These are phyloP conservation scores for Phaeosphaeria sp. DNA, from an alignment of 2,329 filamentous ascomycete genomes.

Conservation along the genomic window DNA sequence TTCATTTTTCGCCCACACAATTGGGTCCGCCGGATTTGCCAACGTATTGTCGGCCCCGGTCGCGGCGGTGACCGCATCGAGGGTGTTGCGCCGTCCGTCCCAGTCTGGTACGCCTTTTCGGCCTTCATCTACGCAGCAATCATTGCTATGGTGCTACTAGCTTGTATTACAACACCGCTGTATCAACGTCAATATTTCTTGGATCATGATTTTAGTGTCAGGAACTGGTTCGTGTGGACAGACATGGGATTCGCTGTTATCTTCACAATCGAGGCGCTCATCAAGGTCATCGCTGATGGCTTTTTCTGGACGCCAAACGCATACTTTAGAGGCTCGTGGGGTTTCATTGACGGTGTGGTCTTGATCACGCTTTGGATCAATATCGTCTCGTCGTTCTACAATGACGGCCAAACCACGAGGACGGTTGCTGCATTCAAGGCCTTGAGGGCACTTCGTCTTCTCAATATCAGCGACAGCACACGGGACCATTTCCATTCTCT, in stretches of 20 bases:
- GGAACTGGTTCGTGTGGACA: slow-evolving; percentile 94
- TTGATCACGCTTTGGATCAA: slow-evolving; percentile 95
- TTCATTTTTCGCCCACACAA: slow-evolving; percentile 85
- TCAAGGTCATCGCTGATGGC: slow-evolving; percentile 95
- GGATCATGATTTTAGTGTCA: slow-evolving; percentile 63
- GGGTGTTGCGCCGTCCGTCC: slow-evolving; percentile 85
- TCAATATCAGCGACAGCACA: slow-evolving; percentile 96
- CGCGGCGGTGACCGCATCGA: slow-evolving; percentile 86
- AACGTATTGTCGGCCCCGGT: slow-evolving; percentile 88
- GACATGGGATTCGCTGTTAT: slow-evolving; percentile 88
- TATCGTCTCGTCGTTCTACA: slow-evolving; percentile 79
- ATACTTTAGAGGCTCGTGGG: slow-evolving; percentile 96
- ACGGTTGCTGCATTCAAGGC: slow-evolving; percentile 98
- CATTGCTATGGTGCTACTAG: slow-evolving; percentile 95
- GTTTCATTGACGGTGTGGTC: slow-evolving; percentile 91
- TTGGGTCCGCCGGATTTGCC: slow-evolving; percentile 80
- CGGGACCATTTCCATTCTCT: slow-evolving; percentile 96
- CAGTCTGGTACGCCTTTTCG: slow-evolving; percentile 91
- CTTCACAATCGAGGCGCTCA: slow-evolving; percentile 83
- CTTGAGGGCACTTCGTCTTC: slow-evolving; percentile 82
- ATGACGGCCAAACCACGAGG: slow-evolving; percentile 84
- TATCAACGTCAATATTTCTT: slow-evolving; percentile 89
- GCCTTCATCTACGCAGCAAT: slow-evolving; percentile 93
- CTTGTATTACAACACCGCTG: slow-evolving; percentile 90
- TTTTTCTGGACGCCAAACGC: slow-evolving; percentile 97